Evolutionary conservation across 257 asterid genomes (phyloP).

Genomic region (Leptodermis oblonga): DNA sequence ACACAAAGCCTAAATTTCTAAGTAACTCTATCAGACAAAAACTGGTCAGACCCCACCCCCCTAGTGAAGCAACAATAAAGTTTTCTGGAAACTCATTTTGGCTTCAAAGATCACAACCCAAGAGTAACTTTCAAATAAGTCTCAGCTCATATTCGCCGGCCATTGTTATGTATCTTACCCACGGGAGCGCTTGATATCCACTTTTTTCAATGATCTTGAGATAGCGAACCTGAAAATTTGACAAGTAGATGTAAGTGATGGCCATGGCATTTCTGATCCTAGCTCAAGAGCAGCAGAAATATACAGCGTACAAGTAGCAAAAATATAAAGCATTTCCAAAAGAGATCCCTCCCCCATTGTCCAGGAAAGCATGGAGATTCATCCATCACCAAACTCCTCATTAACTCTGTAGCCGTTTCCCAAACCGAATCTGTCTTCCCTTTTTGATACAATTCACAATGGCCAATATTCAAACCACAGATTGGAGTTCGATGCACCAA

Average conservation of each 20-base stretch:
- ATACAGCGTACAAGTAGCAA: neutral
- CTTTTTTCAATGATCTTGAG: constrained; percentile 50
- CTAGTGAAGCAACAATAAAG: neutral
- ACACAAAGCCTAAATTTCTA: neutral
- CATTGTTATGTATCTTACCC: constrained; percentile 56
- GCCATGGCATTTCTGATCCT: neutral
- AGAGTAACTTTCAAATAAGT: constrained; percentile 24
- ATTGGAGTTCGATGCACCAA: neutral
- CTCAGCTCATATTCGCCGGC: constrained; percentile 48
- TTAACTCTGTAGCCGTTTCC: too few relatives aligned
- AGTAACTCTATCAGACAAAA: neutral
- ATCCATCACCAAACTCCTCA: too few relatives aligned
- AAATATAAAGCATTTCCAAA: neutral
- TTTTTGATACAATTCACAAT: too few relatives aligned
- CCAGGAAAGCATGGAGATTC: neutral
- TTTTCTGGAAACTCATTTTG: neutral
- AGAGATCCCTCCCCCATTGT: neutral
- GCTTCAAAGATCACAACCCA: neutral
- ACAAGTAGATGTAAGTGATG: neutral
- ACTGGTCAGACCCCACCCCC: neutral
- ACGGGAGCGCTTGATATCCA: constrained; percentile 52
- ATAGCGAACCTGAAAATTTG: constrained; percentile 38
- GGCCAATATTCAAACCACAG: neutral
- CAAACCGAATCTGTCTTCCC: too few relatives aligned
- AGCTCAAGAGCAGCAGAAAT: neutral